Evolutionary conservation across 305 asterid species (phyloP).

Genomic region (Ajuga reptans): DNA sequence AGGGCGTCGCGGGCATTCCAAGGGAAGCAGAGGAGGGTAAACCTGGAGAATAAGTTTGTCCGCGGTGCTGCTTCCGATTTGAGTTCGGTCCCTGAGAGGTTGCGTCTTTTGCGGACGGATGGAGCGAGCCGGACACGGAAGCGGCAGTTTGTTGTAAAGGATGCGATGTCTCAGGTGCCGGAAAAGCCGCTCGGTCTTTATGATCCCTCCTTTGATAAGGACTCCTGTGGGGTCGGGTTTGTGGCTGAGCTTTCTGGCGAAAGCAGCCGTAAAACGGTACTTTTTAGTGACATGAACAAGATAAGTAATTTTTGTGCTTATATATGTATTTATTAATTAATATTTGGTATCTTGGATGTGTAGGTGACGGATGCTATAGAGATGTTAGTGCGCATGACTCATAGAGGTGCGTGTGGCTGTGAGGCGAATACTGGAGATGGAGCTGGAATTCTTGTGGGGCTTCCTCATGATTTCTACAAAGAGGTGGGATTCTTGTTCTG

Average conservation of each 20-base stretch:
- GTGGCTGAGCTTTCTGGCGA: slow-evolving; percentile 97
- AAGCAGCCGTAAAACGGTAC: slow-evolving; percentile 91
- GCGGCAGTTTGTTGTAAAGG: slow-evolving; percentile 50
- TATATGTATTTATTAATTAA: neutral
- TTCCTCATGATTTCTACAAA: slow-evolving; percentile 78
- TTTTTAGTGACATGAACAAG: neutral
- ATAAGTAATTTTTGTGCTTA: neutral
- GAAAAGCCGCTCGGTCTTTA: slow-evolving; percentile 94
- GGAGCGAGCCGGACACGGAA: slow-evolving; percentile 51
- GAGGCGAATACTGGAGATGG: slow-evolving; percentile 98
- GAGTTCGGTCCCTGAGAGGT: slow-evolving; percentile 40
- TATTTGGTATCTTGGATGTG: slow-evolving; percentile 9
- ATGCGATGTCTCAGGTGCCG: slow-evolving; percentile 77
- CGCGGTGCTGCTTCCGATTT: slow-evolving; percentile 31
- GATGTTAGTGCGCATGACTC: slow-evolving; percentile 94
- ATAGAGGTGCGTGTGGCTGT: slow-evolving; percentile 98
- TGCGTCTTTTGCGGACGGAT: slow-evolving; percentile 51
- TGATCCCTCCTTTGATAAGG: slow-evolving; percentile 88
- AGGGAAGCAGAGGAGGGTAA: slow-evolving; percentile 31
- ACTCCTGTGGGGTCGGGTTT: slow-evolving; percentile 96
- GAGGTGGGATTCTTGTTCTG: slow-evolving; percentile 43
- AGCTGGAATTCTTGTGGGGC: slow-evolving; percentile 95
- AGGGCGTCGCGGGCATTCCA: slow-evolving; percentile 31
- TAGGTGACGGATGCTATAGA: slow-evolving; percentile 95
- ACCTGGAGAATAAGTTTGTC: slow-evolving; percentile 39